Evolutionary conservation across 306 rosid genomes (phyloP), one percentile per base, ranked within the genome.

Genomic region (Heteromeles arbutifolia): DNA sequence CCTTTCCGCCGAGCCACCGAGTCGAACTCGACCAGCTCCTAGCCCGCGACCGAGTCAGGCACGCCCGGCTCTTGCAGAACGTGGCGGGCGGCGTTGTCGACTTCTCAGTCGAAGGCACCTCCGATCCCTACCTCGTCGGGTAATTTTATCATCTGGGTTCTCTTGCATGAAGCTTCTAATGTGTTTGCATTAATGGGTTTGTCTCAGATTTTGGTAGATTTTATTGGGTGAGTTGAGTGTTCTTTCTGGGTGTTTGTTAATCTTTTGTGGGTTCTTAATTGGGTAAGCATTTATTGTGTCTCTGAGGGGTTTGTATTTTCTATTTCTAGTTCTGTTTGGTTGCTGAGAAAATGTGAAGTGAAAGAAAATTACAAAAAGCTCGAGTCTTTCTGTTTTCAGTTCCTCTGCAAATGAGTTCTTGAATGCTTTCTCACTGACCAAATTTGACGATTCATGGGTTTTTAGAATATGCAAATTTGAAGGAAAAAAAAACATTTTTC

Each of bases 91-190:
- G 98, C 52, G 84, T 90, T 6, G 96, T 90, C 85, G 87, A 93
- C 84, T 89, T 91, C 90, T 32, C 96, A 9, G 96, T 91, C 65
- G 83, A 78, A 79, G 98, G 98, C 76, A 83, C 90, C 76, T 85
- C 93, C 84, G 96, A 88, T 91, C 97, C 92, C 18, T 78, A 71
- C 82, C 66, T 85, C 63, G 82, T 69, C 77, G 97, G 98, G 98
- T 93, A 87, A 77, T 76, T 73, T 84, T 44, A n/a, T 73, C 62
- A 50, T 54, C 84, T 70, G 81, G 80, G 84, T 69, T 77, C 64
- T 44, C 3, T 45, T 45, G 32, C 9, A 44, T 11, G 25, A 21
- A 48, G 28, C 25, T 50, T 69, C 67, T 29, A 67, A 54, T 57
- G 24, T 32, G 44, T 62, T 69, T 21, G 78, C 61, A 80, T 84